These are phyloP conservation scores for Quercus variabilis DNA, from an alignment of 306 rosid species.

Conservation along the genomic window DNA sequence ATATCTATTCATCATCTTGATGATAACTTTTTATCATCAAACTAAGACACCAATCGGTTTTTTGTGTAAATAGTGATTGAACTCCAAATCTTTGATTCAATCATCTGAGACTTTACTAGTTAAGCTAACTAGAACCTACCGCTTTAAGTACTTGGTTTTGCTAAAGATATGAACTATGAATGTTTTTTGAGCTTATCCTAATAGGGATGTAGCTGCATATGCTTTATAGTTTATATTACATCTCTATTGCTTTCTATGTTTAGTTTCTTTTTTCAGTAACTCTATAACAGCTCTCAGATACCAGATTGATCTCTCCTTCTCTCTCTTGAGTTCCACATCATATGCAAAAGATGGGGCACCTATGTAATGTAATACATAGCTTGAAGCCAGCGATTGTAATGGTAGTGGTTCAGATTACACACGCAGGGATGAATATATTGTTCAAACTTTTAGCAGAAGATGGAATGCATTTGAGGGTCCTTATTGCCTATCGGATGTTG, in stretches of 20 bases:
- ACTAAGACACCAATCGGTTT: fast-evolving
- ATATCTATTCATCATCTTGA: fast-evolving
- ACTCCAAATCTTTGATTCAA: no score
- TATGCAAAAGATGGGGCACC: conserved; percentile 9
- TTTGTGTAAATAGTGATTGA: fast-evolving
- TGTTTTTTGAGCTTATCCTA: no score
- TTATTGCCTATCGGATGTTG: conserved; percentile 47
- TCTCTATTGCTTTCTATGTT: no score
- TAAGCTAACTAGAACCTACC: no score
- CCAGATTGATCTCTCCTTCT: background rate
- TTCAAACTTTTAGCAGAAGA: conserved; percentile 29
- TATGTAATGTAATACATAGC: conserved; percentile 9
- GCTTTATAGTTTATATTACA: no score
- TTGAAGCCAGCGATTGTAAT: conserved; percentile 38
- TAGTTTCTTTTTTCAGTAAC: no score
- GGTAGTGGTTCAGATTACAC: conserved; percentile 34
- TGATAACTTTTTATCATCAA: fast-evolving
- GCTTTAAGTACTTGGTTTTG: no score
- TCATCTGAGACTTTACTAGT: fast-evolving
- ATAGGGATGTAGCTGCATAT: no score
- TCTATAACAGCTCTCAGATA: background rate
- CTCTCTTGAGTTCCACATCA: background rate
- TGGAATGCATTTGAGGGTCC: conserved; percentile 34
- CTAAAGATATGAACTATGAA: no score
- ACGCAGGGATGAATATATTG: conserved; percentile 26